These are phyloP conservation scores for Isatis lusitanica DNA, from an alignment of 441 rosid species.

Conservation along the genomic window DNA sequence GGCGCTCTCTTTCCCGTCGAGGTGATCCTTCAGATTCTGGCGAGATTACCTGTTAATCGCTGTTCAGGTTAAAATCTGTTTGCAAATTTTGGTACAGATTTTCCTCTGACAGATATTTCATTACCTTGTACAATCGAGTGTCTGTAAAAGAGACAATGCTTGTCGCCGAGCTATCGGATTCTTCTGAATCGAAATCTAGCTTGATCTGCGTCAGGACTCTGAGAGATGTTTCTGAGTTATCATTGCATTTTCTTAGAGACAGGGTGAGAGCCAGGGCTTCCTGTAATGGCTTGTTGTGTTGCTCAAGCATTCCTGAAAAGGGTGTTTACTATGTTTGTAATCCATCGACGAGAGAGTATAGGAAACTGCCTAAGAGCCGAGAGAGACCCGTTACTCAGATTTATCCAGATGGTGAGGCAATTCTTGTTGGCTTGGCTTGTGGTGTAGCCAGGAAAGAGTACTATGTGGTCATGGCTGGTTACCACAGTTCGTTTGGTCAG, in stretches of 20 bases:
- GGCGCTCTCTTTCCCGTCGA: constrained; percentile 64
- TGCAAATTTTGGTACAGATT: constrained; percentile 75
- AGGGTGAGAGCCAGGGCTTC: constrained; percentile 78
- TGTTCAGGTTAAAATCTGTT: constrained; percentile 65
- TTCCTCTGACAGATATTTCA: constrained; percentile 60
- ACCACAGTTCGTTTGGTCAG: constrained; percentile 77
- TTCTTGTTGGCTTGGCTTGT: constrained; percentile 80
- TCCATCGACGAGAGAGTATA: constrained; percentile 74
- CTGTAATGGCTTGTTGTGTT: constrained; percentile 80
- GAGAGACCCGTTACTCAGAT: constrained; percentile 74
- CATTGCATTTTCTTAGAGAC: constrained; percentile 68
- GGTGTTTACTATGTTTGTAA: constrained; percentile 83
- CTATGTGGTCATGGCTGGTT: constrained; percentile 74
- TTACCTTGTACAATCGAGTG: constrained; percentile 52
- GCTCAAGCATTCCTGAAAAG: constrained; percentile 76
- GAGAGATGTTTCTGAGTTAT: constrained; percentile 66
- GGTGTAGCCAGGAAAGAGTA: constrained; percentile 46
- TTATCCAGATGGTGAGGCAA: constrained; percentile 82
- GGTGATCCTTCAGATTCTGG: constrained; percentile 63
- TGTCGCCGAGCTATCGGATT: constrained; percentile 61
- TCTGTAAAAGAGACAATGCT: constrained; percentile 57
- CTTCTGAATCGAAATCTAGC: constrained; percentile 50
- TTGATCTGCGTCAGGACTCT: constrained; percentile 63
- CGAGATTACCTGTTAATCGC: constrained; percentile 72
- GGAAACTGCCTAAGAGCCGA: constrained; percentile 62